A percentile compares a stretch with the other conserved stretches of the same genome.
These are phyloP conservation scores for Neurospora crassa DNA, from an alignment of 2,329 filamentous ascomycete genomes.

Conservation along the genomic window DNA sequence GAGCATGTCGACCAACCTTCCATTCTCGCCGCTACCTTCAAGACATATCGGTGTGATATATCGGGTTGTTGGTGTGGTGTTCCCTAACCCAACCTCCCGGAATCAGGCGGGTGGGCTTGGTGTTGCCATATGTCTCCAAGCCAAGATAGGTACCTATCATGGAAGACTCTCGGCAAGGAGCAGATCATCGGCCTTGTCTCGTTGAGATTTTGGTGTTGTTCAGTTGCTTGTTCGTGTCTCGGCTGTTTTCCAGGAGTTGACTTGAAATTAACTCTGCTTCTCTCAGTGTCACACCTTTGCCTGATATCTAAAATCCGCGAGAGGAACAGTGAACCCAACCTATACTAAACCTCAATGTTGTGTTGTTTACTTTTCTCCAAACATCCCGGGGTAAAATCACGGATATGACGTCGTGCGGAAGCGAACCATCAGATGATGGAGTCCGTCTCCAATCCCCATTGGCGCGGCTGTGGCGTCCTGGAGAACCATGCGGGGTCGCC, in stretches of 20 bases:
- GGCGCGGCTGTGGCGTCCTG: slow-evolving; percentile 9
- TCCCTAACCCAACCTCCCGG: background rate
- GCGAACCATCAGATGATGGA: background rate
- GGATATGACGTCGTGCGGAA: slow-evolving; percentile 8
- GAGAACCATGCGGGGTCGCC: slow-evolving; percentile 3
- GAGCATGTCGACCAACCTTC: background rate
- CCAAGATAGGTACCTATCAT: background rate
- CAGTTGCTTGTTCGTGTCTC: background rate
- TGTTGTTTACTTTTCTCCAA: background rate
- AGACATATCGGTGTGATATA: background rate
- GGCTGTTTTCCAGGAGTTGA: background rate
- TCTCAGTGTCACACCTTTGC: background rate
- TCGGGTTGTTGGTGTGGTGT: background rate
- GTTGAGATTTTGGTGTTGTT: background rate
- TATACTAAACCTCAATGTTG: background rate
- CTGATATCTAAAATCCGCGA: too few relatives aligned
- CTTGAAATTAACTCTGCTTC: background rate
- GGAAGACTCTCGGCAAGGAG: background rate
- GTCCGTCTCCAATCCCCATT: slow-evolving; percentile 1
- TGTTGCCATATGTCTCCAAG: background rate
- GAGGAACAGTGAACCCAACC: background rate
- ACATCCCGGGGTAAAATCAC: background rate
- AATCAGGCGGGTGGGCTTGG: background rate
- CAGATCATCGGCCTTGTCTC: background rate
- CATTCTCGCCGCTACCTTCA: background rate